Percentiles rank a stretch among this genome's conserved stretches.
These are phyloP conservation scores for Neofusicoccum sp. DNA, from an alignment of 2,329 filamentous ascomycete species.

Conservation along the genomic window DNA sequence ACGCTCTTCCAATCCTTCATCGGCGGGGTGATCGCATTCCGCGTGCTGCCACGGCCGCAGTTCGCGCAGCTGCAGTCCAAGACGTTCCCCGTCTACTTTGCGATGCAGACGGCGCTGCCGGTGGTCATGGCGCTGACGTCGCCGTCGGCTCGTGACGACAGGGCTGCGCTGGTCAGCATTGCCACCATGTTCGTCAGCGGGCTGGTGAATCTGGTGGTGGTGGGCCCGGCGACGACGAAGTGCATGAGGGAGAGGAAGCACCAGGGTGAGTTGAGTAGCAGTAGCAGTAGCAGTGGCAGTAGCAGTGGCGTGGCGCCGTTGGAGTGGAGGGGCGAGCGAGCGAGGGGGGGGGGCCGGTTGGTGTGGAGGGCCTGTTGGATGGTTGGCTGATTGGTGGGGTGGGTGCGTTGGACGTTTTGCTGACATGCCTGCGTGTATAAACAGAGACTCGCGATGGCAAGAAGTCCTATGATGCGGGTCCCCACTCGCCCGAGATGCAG, in stretches of 20 bases:
- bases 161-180: constrained; percentile 55
- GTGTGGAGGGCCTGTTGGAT: neutral
- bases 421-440: constrained; percentile 37
- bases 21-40: constrained; percentile 71
- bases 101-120: constrained; percentile 74
- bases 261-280: constrained; percentile 47
- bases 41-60: constrained; percentile 70
- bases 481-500: constrained; percentile 82
- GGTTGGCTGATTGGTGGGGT: constrained; percentile 26
- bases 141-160: constrained; percentile 45
- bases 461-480: constrained; percentile 73
- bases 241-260: constrained; percentile 73
- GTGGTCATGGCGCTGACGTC: constrained; percentile 75
- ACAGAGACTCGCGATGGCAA: constrained; percentile 78
- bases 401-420: neutral
- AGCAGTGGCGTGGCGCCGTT: too few relatives aligned
- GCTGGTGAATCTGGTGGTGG: constrained; percentile 64
- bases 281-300: too few relatives aligned
- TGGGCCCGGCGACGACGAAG: constrained; percentile 73
- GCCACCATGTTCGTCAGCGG: constrained; percentile 68
- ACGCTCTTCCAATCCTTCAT: constrained; percentile 87
- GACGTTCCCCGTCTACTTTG: constrained; percentile 87
- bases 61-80: constrained; percentile 78
- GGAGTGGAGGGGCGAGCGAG: too few relatives aligned
- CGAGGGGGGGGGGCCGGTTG: too few relatives aligned